Base-by-base conservation (phyloP, 306 rosid species). In the Hylodesmum podocarpum region DNA sequence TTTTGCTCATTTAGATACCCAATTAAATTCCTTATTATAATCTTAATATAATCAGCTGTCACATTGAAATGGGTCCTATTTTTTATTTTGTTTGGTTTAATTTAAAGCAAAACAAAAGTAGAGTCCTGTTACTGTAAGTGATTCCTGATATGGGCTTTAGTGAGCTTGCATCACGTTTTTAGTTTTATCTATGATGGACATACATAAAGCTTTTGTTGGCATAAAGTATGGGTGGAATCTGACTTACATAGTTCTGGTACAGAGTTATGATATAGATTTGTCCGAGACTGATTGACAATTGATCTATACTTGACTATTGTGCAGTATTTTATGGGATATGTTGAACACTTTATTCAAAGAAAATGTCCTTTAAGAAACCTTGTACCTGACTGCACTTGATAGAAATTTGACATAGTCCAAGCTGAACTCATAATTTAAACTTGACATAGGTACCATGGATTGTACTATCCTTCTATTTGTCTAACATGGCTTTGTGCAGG, bases 401-500 rank as follows among this genome's bases (percentile, higher is more conserved):
- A n/a, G n/a, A n/a, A n/a, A n/a, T n/a, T n/a, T n/a, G n/a, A n/a
- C n/a, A n/a, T n/a, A n/a, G n/a, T n/a, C n/a, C n/a, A n/a, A n/a
- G 44, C 62, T 69, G 71, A 37, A 28, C 12, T 41, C n/a, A 1
- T n/a, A 19, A 39, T 69, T 73, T 67, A 61, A 57, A 29, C 46
- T 5, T 31, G 61, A 28, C 29, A 18, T 29, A 24, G 16, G 25
- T 54, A 4, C 12, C 22, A 18, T 65, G 51, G 19, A 43, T 33
- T 44, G 2, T 47, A 19, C 12, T 49, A 25, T 27, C 3, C 64
- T 59, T 31, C 49, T 21, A 49, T 55, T 19, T 70, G 53, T 44
- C 75, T 83, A 41, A 82, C 50, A 64, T 24, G 28, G 71, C 44
- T 82, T 65, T 66, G 5, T 84, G 76, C 77, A 96, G 99, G 97